These are phyloP conservation scores for Solanum infundibuliforme DNA, from an alignment of 257 asterid genomes.

Conservation along the genomic window DNA sequence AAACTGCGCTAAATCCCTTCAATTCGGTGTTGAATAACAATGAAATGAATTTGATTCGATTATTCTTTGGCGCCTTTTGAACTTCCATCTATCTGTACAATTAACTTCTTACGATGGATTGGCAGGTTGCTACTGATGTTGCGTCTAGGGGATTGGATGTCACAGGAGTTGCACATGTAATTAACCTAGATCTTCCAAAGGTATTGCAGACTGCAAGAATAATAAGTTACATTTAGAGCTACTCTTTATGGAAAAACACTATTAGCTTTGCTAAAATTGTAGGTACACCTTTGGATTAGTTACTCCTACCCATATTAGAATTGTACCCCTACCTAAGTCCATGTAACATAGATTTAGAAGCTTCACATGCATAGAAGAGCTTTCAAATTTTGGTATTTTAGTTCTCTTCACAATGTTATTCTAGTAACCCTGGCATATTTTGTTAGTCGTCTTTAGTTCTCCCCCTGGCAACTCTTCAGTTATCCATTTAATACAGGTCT, in stretches of 20 bases:
- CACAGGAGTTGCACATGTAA: constrained; percentile 81
- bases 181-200: constrained; percentile 86
- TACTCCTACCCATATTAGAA: not conserved
- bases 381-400: not conserved
- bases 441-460: not conserved
- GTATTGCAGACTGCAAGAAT: constrained; percentile 22
- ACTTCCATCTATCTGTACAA: not conserved
- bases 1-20: not conserved
- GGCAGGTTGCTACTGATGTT: constrained; percentile 92
- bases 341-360: not conserved
- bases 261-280: not conserved
- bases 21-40: not conserved
- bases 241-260: not conserved
- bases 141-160: constrained; percentile 92
- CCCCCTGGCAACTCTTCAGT: not conserved
- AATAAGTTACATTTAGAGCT: not conserved
- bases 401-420: not conserved
- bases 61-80: not conserved
- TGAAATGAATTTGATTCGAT: not conserved
- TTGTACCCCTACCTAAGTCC: not conserved
- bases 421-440: not conserved
- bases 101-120: constrained; percentile 5
- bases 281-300: not conserved
- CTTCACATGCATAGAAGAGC: not conserved
- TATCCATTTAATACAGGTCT: not conserved